These are phyloP conservation scores for Chenopodium suecicum DNA, from an alignment of 148 eudicot genomes.

Conservation along the genomic window DNA sequence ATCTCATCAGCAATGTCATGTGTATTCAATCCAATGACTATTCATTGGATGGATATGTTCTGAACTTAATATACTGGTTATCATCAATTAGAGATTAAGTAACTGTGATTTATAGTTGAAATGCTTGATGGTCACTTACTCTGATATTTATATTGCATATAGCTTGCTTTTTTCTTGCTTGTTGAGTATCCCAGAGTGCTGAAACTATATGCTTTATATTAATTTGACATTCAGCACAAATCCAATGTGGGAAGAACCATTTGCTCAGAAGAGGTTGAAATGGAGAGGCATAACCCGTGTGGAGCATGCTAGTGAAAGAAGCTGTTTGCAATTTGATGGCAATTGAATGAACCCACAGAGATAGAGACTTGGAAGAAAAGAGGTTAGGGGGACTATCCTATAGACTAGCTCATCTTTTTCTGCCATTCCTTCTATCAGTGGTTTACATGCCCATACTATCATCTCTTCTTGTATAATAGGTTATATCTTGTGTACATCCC, in stretches of 20 bases:
- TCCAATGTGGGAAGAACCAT: not conserved
- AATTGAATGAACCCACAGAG: not conserved
- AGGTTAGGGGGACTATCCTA: not conserved
- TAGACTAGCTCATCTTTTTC: not conserved
- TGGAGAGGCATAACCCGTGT: not conserved
- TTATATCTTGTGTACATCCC: not conserved
- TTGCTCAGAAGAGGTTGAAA: not conserved
- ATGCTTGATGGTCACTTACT: slow-evolving; percentile 11
- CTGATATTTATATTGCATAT: not conserved
- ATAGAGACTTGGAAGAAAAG: not conserved
- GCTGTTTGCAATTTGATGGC: not conserved
- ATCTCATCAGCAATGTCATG: not conserved
- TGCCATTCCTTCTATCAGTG: not conserved
- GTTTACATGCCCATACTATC: not conserved
- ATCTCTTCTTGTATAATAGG: not conserved
- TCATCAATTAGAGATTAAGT: not conserved
- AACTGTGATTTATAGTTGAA: not conserved
- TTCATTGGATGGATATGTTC: not conserved
- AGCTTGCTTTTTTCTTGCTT: not conserved
- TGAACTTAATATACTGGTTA: not conserved
- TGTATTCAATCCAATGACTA: not conserved
- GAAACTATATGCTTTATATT: not conserved
- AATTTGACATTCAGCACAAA: slow-evolving; percentile 9
- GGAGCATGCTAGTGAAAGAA: not conserved
- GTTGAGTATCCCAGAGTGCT: not conserved